A percentile compares a stretch with the other conserved stretches of the same genome.
Evolutionary conservation across 495 filamentous ascomycete species (phyloP).

Genomic region (Neurospora terricola): DNA sequence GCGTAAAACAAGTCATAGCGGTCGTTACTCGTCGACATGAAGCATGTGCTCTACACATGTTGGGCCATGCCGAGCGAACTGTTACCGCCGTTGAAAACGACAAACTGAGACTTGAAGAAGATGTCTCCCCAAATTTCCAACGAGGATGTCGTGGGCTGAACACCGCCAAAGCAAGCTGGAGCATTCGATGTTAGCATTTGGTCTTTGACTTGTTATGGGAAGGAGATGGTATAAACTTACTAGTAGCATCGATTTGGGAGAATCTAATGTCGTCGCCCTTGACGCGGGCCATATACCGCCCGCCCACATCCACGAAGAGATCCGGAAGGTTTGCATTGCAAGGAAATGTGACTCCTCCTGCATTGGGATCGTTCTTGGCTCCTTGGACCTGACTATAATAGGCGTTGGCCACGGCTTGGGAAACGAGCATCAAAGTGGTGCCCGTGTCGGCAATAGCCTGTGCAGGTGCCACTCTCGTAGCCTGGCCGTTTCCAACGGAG

Average conservation of each 20-base stretch:
- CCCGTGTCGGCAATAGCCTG: slow-evolving; percentile 65
- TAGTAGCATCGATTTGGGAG: slow-evolving; percentile 38
- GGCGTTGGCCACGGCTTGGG: slow-evolving; percentile 43
- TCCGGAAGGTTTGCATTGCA: slow-evolving; percentile 53
- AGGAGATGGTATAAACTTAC: slow-evolving; percentile 22
- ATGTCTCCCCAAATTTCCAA: slow-evolving; percentile 72
- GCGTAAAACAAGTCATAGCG: background rate
- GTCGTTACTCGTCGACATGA: background rate
- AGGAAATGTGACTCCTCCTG: slow-evolving; percentile 57
- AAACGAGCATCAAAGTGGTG: slow-evolving; percentile 62
- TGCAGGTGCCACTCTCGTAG: slow-evolving; percentile 25
- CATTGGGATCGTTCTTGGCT: slow-evolving; percentile 35
- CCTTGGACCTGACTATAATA: slow-evolving; percentile 57
- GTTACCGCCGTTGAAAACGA: slow-evolving; percentile 64
- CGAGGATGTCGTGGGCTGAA: slow-evolving; percentile 51
- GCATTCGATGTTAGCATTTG: slow-evolving; percentile 3
- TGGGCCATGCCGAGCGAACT: slow-evolving; percentile 49
- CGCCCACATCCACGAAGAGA: slow-evolving; percentile 56
- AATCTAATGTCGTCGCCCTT: slow-evolving; percentile 61
- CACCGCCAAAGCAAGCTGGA: slow-evolving; percentile 59
- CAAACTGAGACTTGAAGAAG: slow-evolving; percentile 71
- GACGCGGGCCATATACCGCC: slow-evolving; percentile 47
- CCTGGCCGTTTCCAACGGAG: slow-evolving; percentile 37
- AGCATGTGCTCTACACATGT: slow-evolving; percentile 25
- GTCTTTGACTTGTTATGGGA: background rate